These are phyloP conservation scores for Daldinia sp. DNA, from an alignment of 2,329 filamentous ascomycete genomes.

Conservation along the genomic window DNA sequence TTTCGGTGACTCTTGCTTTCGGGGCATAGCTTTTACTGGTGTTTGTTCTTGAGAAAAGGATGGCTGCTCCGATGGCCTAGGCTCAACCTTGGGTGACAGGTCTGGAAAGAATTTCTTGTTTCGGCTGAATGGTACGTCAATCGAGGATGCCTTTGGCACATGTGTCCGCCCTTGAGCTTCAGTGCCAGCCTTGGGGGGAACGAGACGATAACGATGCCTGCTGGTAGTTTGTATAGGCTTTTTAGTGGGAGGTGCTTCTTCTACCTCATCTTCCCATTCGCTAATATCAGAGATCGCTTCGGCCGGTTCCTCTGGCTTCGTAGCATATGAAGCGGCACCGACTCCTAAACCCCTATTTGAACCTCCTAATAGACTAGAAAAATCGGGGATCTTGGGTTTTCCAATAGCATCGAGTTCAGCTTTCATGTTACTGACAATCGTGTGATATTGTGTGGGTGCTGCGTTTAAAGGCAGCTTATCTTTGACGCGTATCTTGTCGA, in stretches of 20 bases:
- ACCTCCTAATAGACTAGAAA: conserved; percentile 45
- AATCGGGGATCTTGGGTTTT: conserved; percentile 48
- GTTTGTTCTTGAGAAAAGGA: not conserved
- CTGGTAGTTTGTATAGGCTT: conserved; percentile 24
- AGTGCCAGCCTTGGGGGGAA: conserved; percentile 16
- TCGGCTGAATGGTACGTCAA: conserved; percentile 12
- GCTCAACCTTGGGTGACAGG: conserved; percentile 15
- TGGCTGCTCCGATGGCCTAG: conserved; percentile 13
- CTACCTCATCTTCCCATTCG: conserved; percentile 63
- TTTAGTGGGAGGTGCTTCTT: conserved; percentile 32
- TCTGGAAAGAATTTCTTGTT: conserved; percentile 7
- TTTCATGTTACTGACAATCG: conserved; percentile 58
- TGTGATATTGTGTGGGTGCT: conserved; percentile 59
- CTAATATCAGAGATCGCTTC: conserved; percentile 64
- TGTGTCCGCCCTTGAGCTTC: conserved; percentile 13
- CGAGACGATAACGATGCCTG: conserved; percentile 26
- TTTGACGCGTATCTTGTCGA: conserved; percentile 53
- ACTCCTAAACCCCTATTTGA: conserved; percentile 33
- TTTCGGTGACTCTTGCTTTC: conserved; percentile 8
- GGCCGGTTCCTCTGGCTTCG: conserved; percentile 11
- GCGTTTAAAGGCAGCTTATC: conserved; percentile 28
- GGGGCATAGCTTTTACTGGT: not conserved
- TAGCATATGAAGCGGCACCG: conserved; percentile 18
- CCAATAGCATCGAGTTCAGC: conserved; percentile 55
- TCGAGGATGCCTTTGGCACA: conserved; percentile 21